These are phyloP conservation scores for Gastrodia elata DNA, from an alignment of 106 monocot genomes.

Conservation along the genomic window DNA sequence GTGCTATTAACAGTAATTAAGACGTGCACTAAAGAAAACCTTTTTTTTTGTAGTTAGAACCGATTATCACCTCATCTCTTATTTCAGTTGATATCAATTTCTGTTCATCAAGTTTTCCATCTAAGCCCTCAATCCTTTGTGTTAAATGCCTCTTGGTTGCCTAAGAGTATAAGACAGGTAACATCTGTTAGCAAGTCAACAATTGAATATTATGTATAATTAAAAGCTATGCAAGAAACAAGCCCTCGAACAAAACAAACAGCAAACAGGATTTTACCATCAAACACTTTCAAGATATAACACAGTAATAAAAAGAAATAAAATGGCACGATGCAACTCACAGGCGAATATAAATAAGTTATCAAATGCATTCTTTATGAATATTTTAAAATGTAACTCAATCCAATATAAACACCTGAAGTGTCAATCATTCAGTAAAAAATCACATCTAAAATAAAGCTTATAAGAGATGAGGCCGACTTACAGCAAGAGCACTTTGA, in stretches of 20 bases:
- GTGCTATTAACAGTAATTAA: background rate
- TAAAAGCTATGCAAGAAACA: background rate
- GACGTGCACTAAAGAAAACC: background rate
- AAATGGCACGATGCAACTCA: background rate
- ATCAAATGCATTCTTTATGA: background rate
- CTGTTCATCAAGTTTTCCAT: conserved; percentile 28
- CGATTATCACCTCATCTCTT: conserved; percentile 17
- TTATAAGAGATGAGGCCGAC: conserved; percentile 11
- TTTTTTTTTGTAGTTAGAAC: background rate
- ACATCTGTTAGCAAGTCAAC: background rate
- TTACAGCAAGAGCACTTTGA: conserved; percentile 79
- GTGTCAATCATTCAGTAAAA: background rate
- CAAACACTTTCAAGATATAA: conserved; percentile 2
- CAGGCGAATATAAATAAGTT: background rate
- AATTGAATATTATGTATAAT: background rate
- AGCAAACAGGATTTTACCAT: background rate
- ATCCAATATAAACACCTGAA: background rate
- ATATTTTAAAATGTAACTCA: background rate
- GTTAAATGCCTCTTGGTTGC: conserved; percentile 25
- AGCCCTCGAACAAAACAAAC: background rate
- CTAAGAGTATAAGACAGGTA: conserved; percentile 8
- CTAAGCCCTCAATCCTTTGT: conserved; percentile 23
- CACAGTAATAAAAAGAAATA: background rate
- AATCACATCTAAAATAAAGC: background rate
- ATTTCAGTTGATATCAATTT: conserved; percentile 20